Evolutionary conservation across 176 grass and related monocot species (phyloP), one percentile per base, ranked within the genome.

Genomic region (Oryza meridionalis): DNA sequence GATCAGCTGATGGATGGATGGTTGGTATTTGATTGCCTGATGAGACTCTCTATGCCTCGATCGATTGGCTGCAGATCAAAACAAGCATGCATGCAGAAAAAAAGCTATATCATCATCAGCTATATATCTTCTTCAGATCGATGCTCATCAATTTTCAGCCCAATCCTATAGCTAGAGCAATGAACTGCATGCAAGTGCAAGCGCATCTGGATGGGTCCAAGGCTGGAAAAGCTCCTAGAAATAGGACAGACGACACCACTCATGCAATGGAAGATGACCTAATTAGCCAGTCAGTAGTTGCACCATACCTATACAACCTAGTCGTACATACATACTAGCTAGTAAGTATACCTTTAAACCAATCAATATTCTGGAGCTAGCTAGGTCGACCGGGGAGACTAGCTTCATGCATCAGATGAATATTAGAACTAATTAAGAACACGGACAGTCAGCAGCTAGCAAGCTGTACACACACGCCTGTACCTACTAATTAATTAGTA

Each of bases 251-350:
- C 29, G 26, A 31, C 29, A 2, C 29, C 45, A 55, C 32, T 55
- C 65, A 64, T 47, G 22, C 31, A 16, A 69, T 62, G 75, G 49
- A 71, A 15, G 25, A 63, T 67, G 81, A 69, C 81, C 87, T 84
- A 88, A 80, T 73, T 9, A 59, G 53, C 37, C 50, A 82, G 58
- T n/a, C 58, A 62, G 87, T 80, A 51, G 87, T 81, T 85, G 77
- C 87, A 75, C 87, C 81, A 80, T 26, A 88, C 76, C 77, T 58
- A 80, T 80, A 37, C 71, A 46, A n/a, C 53, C 53, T 58, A 50
- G 62, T 40, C 76, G 87, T 80, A 84, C 72, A 47, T 8, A 2
- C 55, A 62, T 62, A 61, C 16, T 37, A 6, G 33, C 4, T 4
- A 38, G 38, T 40, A 40, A 38, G 37, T 8, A 62, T 22, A 10